Conservation (phyloP, 176 grass and related monocot genomes). For the Tillandsia leiboldiana region DNA sequence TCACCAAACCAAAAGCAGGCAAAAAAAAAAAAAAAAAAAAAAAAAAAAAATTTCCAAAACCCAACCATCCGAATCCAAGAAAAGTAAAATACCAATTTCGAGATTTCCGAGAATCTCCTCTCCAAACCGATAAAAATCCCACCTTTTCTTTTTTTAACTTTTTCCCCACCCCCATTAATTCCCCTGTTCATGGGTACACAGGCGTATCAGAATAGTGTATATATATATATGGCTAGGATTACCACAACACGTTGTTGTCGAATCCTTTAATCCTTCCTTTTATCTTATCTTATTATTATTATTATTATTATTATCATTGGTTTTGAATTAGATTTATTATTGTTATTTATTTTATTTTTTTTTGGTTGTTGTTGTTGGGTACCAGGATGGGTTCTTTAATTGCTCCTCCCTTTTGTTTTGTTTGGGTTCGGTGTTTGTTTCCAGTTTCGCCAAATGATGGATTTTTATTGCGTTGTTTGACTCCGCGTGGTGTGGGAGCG, state of each 20-base stretch:
- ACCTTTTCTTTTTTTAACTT: not conserved
- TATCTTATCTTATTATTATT: not conserved
- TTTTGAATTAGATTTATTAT: conserved; percentile 10
- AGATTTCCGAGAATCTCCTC: not conserved
- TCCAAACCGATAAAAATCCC: conserved; percentile 34
- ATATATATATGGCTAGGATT: not conserved
- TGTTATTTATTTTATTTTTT: conserved; percentile 13
- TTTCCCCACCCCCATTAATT: not conserved
- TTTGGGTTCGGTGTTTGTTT: not conserved
- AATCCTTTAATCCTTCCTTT: not conserved
- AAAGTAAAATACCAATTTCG: not conserved
- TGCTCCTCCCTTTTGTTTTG: conserved; percentile 12
- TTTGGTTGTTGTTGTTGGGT: conserved; percentile 8
- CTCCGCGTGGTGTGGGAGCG: not conserved
- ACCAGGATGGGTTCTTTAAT: conserved; percentile 6
- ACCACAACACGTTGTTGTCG: not conserved
- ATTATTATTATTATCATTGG: conserved; percentile 17
- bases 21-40: not conserved
- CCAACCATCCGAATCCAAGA: not conserved
- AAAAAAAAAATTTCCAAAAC: not conserved
- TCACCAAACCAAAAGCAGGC: too few relatives aligned
- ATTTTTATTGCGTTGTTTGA: not conserved
- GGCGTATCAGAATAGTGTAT: not conserved
- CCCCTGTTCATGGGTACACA: not conserved
- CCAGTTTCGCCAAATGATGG: not conserved